A percentile compares a stretch with the other conserved stretches of the same genome.
Conservation (phyloP, 805 yeast species). For the Barnettozyma populi region DNA sequence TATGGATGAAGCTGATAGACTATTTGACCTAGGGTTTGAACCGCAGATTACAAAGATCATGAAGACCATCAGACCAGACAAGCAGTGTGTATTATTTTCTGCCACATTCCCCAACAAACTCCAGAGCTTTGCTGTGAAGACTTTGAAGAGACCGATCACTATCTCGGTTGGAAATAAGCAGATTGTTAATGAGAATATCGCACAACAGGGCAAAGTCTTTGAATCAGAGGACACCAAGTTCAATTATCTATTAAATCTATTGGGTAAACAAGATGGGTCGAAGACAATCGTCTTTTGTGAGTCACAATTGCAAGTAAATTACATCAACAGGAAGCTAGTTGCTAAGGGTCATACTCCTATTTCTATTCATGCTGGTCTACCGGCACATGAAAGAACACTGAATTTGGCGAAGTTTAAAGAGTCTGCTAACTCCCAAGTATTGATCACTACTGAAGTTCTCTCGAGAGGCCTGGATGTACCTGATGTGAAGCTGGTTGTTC, state of each 20-base stretch:
- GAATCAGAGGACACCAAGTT: conserved; percentile 51
- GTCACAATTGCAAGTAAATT: conserved; percentile 82
- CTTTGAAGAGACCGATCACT: conserved; percentile 61
- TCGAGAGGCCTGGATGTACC: conserved; percentile 96
- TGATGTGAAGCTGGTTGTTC: conserved; percentile 70
- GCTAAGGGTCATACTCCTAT: conserved; percentile 52
- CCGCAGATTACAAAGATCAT: conserved; percentile 87
- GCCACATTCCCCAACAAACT: conserved; percentile 88
- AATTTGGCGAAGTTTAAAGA: conserved; percentile 66
- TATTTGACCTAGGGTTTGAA: conserved; percentile 96
- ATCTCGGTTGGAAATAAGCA: conserved; percentile 77
- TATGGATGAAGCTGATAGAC: conserved; percentile 91
- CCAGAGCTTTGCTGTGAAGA: conserved; percentile 65
- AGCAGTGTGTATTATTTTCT: conserved; percentile 85
- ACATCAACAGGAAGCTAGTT: conserved; percentile 48
- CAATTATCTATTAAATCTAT: conserved; percentile 42
- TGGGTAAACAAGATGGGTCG: conserved; percentile 42
- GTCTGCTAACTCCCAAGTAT: conserved; percentile 41
- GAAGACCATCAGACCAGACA: conserved; percentile 72
- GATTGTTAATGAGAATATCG: conserved; percentile 74
- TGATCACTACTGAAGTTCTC: conserved; percentile 90
- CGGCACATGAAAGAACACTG: conserved; percentile 72
- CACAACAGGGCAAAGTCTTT: conserved; percentile 64
- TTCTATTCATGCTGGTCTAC: conserved; percentile 89
- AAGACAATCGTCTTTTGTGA: conserved; percentile 82